These are phyloP conservation scores for Peribolospora baueri DNA, from an alignment of 768 basidiomycete genomes.

Conservation along the genomic window DNA sequence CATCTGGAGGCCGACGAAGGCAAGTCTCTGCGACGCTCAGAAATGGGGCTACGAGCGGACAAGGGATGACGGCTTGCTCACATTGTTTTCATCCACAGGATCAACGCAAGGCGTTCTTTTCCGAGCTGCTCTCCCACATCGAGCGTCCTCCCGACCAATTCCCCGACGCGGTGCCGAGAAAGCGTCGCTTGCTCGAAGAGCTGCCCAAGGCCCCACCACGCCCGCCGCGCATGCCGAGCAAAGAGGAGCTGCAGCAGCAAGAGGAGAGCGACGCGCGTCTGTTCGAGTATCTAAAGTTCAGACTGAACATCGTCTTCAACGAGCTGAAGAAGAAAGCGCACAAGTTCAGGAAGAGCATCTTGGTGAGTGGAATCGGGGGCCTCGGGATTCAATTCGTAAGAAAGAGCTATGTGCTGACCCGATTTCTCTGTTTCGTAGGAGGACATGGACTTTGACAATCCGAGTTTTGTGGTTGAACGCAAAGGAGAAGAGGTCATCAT, in stretches of 20 bases:
- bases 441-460: neutral
- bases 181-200: slow-evolving; percentile 58
- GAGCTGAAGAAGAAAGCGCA: slow-evolving; percentile 84
- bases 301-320: slow-evolving; percentile 67
- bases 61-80: neutral
- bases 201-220: slow-evolving; percentile 72
- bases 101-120: slow-evolving; percentile 56
- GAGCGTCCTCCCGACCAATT: slow-evolving; percentile 59
- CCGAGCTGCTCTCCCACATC: slow-evolving; percentile 41
- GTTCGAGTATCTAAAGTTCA: slow-evolving; percentile 58
- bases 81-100: slow-evolving; percentile 7
- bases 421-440: slow-evolving; percentile 2
- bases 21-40: slow-evolving; percentile 8
- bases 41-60: neutral
- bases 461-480: slow-evolving; percentile 33
- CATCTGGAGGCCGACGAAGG: slow-evolving; percentile 29
- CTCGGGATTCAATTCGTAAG: neutral
- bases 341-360: slow-evolving; percentile 56
- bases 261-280: slow-evolving; percentile 55
- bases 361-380: slow-evolving; percentile 26
- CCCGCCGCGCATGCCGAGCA: slow-evolving; percentile 56
- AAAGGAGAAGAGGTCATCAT: too few species aligned
- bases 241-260: slow-evolving; percentile 57
- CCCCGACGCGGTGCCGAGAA: slow-evolving; percentile 63
- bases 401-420: slow-evolving; percentile 3